Percentiles rank a stretch among this genome's conserved stretches.
phyloP scores from a whole-genome alignment of 129 eudicot species.

The Artemisia tridentata region DNA sequence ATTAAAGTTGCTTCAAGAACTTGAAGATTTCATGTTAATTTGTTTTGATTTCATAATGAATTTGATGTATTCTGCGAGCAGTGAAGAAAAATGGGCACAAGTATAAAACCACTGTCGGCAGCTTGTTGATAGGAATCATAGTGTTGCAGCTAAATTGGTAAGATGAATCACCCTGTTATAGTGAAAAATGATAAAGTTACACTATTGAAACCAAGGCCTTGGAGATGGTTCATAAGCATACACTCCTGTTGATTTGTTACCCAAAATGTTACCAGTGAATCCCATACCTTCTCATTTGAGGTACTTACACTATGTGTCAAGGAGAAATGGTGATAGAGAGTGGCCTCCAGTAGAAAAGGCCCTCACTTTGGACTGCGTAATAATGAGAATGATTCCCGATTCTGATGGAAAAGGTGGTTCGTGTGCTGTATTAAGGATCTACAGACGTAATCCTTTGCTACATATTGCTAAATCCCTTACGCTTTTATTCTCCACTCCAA shows the following conservation, averaged over 20 bases:
- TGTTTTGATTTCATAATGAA: conserved; percentile 5
- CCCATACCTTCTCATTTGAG: conserved; percentile 76
- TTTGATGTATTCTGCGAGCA: neutral
- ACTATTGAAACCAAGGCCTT: conserved; percentile 55
- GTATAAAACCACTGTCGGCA: conserved; percentile 16
- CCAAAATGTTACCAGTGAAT: conserved; percentile 54
- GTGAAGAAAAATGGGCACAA: conserved; percentile 22
- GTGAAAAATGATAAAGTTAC: conserved; percentile 3
- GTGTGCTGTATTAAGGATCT: conserved; percentile 66
- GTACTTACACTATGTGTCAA: conserved; percentile 69
- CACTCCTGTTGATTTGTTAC: conserved; percentile 62
- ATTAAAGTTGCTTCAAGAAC: conserved; percentile 7
- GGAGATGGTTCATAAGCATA: conserved; percentile 72
- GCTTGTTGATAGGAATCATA: conserved; percentile 31
- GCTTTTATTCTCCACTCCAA: conserved; percentile 69
- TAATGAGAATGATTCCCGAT: conserved; percentile 66
- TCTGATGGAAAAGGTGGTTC: conserved; percentile 74
- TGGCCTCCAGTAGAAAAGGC: conserved; percentile 83
- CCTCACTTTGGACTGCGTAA: conserved; percentile 70
- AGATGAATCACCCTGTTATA: neutral
- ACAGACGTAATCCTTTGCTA: conserved; percentile 63
- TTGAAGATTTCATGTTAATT: conserved; percentile 9
- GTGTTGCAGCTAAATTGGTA: conserved; percentile 19
- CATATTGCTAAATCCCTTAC: conserved; percentile 61
- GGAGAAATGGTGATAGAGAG: conserved; percentile 64